Conservation (phyloP, 768 basidiomycete genomes). For the Scleroderma bovista region DNA sequence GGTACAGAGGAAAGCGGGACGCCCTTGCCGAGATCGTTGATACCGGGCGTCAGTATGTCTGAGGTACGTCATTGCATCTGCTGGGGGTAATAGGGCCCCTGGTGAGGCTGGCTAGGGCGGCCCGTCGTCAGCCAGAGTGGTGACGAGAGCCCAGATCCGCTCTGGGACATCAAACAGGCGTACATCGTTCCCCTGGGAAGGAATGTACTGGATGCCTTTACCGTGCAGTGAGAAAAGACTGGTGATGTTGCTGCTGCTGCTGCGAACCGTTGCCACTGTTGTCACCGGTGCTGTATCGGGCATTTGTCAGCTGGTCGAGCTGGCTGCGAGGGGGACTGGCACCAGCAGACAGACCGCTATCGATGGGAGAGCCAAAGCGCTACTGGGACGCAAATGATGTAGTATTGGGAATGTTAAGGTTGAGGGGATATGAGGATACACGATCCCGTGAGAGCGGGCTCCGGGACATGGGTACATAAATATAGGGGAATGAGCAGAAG, state of each 20-base stretch:
- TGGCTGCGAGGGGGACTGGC: conserved; percentile 46
- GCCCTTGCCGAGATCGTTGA: conserved; percentile 76
- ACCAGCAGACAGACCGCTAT: conserved; percentile 46
- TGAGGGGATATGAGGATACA: conserved; percentile 55
- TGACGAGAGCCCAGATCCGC: conserved; percentile 36
- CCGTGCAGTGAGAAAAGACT: conserved; percentile 48
- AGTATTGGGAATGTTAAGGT: conserved; percentile 49
- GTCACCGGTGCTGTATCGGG: too few relatives aligned
- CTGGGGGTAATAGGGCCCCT: conserved; percentile 24
- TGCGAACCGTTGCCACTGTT: too few relatives aligned
- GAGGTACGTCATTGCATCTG: conserved; percentile 36
- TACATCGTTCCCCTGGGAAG: conserved; percentile 31
- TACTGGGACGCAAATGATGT: conserved; percentile 43
- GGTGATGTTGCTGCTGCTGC: conserved; percentile 16
- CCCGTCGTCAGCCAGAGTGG: conserved; percentile 50
- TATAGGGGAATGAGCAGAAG: conserved; percentile 50
- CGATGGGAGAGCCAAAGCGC: conserved; percentile 53
- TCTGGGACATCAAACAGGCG: conserved; percentile 37
- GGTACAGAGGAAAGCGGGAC: conserved; percentile 83
- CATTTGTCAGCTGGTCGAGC: conserved; percentile 43
- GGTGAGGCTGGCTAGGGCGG: conserved; percentile 25
- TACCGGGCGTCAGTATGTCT: conserved; percentile 28
- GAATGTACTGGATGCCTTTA: conserved; percentile 57
- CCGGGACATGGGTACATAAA: conserved; percentile 64
- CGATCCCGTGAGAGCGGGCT: conserved; percentile 53